Conservation (phyloP, 1,139 yeast genomes). For the Scheffersomyces parashehatae region DNA sequence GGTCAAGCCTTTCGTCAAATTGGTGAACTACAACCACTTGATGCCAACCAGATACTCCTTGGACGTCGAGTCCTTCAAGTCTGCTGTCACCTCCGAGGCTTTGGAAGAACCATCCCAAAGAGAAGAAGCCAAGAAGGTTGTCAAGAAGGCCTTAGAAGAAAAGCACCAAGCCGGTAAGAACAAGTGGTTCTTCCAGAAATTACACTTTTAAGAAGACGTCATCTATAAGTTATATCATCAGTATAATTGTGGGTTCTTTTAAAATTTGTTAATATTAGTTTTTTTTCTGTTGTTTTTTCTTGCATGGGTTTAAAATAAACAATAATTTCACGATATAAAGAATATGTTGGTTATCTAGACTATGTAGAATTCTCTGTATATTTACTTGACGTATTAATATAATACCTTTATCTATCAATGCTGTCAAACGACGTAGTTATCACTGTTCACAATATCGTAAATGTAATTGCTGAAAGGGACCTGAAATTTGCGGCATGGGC, state of each 20-base stretch:
- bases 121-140: constrained; percentile 98
- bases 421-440: no score
- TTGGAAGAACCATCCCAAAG: constrained; percentile 98
- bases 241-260: constrained; percentile 8
- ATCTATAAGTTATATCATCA: background rate
- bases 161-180: constrained; percentile 99
- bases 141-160: constrained; percentile 99
- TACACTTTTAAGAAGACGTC: constrained; percentile 72
- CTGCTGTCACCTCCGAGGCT: constrained; percentile 88
- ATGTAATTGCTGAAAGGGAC: no score
- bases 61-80: constrained; percentile 94
- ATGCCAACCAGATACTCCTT: constrained; percentile 99
- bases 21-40: constrained; percentile 99
- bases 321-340: constrained; percentile 16
- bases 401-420: constrained; percentile 1
- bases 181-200: constrained; percentile 99
- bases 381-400: constrained; percentile 8
- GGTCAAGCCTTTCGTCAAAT: constrained; percentile 99
- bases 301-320: constrained; percentile 40
- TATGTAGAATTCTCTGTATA: constrained; percentile 9
- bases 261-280: constrained; percentile 22
- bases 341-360: constrained; percentile 3
- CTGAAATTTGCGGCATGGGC: no score
- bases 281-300: constrained; percentile 20
- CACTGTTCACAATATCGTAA: no score